Conservation (phyloP, 2,329 filamentous ascomycete genomes). For the Metarhizium anisopliae region DNA sequence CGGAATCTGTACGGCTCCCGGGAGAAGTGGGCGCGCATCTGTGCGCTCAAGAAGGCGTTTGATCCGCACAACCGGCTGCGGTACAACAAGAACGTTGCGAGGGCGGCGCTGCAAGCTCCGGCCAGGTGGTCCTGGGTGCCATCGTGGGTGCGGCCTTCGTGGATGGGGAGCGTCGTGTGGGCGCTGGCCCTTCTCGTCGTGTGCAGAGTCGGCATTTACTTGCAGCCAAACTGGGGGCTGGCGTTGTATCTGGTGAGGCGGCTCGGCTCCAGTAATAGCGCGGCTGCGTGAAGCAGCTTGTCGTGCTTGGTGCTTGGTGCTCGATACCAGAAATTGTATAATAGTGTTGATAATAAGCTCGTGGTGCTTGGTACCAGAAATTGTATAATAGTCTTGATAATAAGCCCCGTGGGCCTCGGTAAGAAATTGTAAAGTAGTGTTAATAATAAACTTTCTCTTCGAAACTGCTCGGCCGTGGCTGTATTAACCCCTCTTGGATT, state of each 20-base stretch:
- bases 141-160: neutral
- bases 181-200: neutral
- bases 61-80: neutral
- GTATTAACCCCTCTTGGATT: no score
- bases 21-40: constrained; percentile 1
- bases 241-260: neutral
- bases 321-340: no score
- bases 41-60: neutral
- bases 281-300: no score
- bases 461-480: no score
- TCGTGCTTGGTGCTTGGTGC: no score
- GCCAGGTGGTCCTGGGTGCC: neutral
- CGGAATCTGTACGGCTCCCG: constrained; percentile 1
- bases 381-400: no score
- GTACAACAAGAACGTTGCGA: neutral
- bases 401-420: no score
- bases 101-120: neutral
- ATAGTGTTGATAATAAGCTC: no score
- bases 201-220: neutral
- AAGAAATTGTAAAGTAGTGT: no score
- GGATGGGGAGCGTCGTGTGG: neutral
- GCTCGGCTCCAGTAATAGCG: neutral
- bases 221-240: neutral
- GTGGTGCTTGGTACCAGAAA: no score
- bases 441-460: no score